Conservation (phyloP, 2,329 filamentous ascomycete species). For the Fusarium napiforme region DNA sequence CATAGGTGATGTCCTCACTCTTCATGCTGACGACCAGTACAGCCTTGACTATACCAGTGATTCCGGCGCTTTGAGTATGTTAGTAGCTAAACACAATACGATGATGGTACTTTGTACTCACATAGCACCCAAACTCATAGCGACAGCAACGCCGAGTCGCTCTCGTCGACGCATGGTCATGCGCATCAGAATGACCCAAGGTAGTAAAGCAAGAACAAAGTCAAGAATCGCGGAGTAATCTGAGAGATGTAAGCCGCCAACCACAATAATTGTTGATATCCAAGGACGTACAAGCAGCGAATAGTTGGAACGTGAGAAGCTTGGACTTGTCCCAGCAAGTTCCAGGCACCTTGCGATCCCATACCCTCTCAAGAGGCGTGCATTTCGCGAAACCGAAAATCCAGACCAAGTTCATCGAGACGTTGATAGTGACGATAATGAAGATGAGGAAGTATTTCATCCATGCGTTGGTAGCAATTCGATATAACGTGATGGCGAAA, state of each 20-base stretch:
- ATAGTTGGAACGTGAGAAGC: constrained; percentile 46
- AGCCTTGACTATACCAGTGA: constrained; percentile 49
- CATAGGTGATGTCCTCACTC: constrained; percentile 49
- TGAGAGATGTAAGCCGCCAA: constrained; percentile 6
- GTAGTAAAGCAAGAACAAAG: constrained; percentile 49
- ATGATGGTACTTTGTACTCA: constrained; percentile 12
- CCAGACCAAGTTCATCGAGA: constrained; percentile 50
- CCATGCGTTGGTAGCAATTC: constrained; percentile 45
- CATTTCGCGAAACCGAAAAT: constrained; percentile 50
- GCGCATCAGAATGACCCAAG: constrained; percentile 50
- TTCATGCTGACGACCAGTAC: constrained; percentile 48
- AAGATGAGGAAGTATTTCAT: constrained; percentile 46
- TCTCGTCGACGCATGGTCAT: constrained; percentile 48
- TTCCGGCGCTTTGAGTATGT: constrained; percentile 44
- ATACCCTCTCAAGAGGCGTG: constrained; percentile 44
- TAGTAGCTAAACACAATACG: background rate
- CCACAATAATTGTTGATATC: rapidly evolving
- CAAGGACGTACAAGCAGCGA: constrained; percentile 46
- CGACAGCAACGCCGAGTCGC: constrained; percentile 49
- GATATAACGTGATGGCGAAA: constrained; percentile 52
- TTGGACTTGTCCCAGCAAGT: constrained; percentile 46
- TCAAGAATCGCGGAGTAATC: constrained; percentile 51
- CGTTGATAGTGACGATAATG: constrained; percentile 49
- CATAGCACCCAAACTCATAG: constrained; percentile 52
- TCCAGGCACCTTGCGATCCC: constrained; percentile 41